Evolutionary conservation across 2,329 filamentous ascomycete species (phyloP).

Genomic region (Diplodia scrobiculata): DNA sequence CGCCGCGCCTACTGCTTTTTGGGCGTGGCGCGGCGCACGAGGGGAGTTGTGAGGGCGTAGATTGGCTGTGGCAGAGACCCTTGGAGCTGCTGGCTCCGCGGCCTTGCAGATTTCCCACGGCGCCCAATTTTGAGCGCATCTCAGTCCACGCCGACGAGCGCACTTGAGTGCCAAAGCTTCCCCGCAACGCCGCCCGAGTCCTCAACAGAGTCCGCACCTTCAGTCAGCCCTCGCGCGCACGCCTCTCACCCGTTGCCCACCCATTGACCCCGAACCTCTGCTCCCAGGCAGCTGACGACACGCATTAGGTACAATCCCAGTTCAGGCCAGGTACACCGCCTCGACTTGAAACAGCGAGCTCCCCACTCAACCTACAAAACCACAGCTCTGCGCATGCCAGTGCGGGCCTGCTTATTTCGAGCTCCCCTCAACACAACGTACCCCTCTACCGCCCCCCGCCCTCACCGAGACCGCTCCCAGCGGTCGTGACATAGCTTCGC

Average conservation of each 20-base stretch:
- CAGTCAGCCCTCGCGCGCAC: neutral
- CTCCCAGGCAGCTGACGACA: neutral
- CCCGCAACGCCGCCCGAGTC: slow-evolving; percentile 27
- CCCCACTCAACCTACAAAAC: slow-evolving; percentile 27
- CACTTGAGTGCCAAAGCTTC: slow-evolving; percentile 24
- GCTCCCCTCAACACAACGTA: slow-evolving; percentile 8
- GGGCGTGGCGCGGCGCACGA: slow-evolving; percentile 16
- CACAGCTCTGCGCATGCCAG: slow-evolving; percentile 22
- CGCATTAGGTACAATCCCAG: neutral
- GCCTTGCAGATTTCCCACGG: slow-evolving; percentile 28
- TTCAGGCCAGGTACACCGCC: slow-evolving; percentile 27
- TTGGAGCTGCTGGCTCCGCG: slow-evolving; percentile 17
- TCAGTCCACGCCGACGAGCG: slow-evolving; percentile 27
- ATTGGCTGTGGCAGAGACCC: slow-evolving; percentile 4
- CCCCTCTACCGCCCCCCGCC: neutral
- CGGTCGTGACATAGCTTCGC: slow-evolving; percentile 17
- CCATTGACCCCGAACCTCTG: slow-evolving; percentile 13
- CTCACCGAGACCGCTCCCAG: slow-evolving; percentile 5
- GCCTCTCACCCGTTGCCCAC: neutral
- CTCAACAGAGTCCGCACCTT: neutral
- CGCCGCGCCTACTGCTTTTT: slow-evolving; percentile 11
- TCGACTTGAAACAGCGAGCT: slow-evolving; percentile 29
- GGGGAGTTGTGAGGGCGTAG: neutral
- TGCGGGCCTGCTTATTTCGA: slow-evolving; percentile 12
- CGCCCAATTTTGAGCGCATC: slow-evolving; percentile 26